Percentiles rank a stretch among this genome's conserved stretches.
Conservation (phyloP, 768 basidiomycete genomes). For the Udeniomyces megalosporus region DNA sequence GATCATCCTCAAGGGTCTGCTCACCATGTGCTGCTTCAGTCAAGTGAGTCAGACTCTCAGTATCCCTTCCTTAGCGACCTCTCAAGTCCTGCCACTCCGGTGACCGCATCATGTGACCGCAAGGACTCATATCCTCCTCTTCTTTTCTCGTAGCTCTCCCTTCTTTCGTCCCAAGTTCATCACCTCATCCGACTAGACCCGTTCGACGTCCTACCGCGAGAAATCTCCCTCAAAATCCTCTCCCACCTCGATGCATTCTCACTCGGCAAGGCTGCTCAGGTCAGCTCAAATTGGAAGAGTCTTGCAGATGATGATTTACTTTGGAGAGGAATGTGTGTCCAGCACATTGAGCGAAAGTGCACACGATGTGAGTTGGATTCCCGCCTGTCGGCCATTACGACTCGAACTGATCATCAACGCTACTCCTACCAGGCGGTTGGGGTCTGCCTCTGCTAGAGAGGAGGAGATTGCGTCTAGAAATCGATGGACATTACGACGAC, state of each 20-base stretch:
- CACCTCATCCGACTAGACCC: constrained; percentile 93
- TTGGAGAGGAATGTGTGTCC: constrained; percentile 92
- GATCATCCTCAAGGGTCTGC: constrained; percentile 85
- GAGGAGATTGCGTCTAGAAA: constrained; percentile 8
- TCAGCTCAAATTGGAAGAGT: constrained; percentile 62
- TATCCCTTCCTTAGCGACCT: too few relatives aligned
- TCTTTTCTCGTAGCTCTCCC: constrained; percentile 67
- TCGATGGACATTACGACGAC: constrained; percentile 14
- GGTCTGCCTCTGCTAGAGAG: constrained; percentile 73
- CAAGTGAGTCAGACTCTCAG: constrained; percentile 20
- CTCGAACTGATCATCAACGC: too few relatives aligned
- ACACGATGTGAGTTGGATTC: constrained; percentile 46
- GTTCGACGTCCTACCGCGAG: constrained; percentile 73
- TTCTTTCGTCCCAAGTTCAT: constrained; percentile 77
- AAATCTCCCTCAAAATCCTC: constrained; percentile 72
- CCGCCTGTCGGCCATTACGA: not conserved
- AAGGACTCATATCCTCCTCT: not conserved
- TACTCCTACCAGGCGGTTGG: constrained; percentile 45
- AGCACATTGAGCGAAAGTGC: constrained; percentile 94
- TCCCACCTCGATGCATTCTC: constrained; percentile 81
- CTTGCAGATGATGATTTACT: constrained; percentile 90
- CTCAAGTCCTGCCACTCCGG: too few relatives aligned
- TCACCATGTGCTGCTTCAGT: constrained; percentile 93
- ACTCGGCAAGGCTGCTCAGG: constrained; percentile 83
- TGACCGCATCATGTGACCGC: not conserved